Evolutionary conservation across 352 stramenopile genomes (phyloP).

Genomic region (Phytophthora europaea): DNA sequence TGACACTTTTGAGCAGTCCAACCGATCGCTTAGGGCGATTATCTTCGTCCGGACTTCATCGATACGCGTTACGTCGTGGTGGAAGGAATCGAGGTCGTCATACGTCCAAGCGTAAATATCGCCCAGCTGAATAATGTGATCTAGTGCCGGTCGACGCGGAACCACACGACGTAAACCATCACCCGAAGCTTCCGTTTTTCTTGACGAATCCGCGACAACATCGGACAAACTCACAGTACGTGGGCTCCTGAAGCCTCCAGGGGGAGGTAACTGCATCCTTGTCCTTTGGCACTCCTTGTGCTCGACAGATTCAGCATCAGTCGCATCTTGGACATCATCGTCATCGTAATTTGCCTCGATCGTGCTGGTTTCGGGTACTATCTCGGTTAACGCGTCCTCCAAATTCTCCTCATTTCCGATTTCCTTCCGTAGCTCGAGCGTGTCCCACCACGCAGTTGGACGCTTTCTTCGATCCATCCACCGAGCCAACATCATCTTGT

Average conservation of each 20-base stretch:
- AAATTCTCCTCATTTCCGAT: not conserved
- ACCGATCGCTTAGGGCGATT: slow-evolving; percentile 33
- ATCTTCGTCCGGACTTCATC: slow-evolving; percentile 52
- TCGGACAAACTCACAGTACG: slow-evolving; percentile 7
- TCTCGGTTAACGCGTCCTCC: not conserved
- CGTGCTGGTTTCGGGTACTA: not conserved
- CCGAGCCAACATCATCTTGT: slow-evolving; percentile 59
- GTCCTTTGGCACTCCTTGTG: slow-evolving; percentile 11
- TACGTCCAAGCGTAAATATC: slow-evolving; percentile 60
- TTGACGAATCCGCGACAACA: not conserved
- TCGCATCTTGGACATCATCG: slow-evolving; percentile 17
- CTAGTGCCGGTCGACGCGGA: not conserved
- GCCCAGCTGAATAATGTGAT: slow-evolving; percentile 26
- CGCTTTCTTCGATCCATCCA: slow-evolving; percentile 48
- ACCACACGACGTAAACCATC: not conserved
- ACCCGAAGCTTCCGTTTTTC: not conserved
- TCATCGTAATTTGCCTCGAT: not conserved
- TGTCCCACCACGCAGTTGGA: slow-evolving; percentile 25
- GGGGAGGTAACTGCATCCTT: not conserved
- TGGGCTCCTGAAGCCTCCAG: slow-evolving; percentile 13
- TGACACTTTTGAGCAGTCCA: slow-evolving; percentile 30
- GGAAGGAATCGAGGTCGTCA: slow-evolving; percentile 54
- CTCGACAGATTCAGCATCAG: slow-evolving; percentile 28
- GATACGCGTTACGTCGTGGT: slow-evolving; percentile 55
- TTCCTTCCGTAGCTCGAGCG: slow-evolving; percentile 19